Evolutionary conservation across 805 yeast species (phyloP).

Genomic region (Lipomyces orientalis): DNA sequence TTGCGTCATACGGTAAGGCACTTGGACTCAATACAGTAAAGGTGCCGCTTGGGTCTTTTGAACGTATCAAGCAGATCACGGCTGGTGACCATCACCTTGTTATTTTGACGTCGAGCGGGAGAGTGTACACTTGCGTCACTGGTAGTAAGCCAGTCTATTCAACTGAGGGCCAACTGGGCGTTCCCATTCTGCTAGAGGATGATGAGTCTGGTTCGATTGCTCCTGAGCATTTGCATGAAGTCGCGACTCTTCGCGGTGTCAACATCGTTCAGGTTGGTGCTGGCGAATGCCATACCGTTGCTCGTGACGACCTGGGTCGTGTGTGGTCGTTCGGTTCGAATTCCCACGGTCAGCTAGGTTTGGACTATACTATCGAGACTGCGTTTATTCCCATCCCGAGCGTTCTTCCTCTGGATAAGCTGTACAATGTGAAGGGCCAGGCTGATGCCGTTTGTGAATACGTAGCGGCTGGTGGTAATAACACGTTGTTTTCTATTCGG

Average conservation of each 20-base stretch:
- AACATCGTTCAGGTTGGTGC: constrained; percentile 65
- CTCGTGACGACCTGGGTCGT: constrained; percentile 66
- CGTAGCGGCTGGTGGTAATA: constrained; percentile 73
- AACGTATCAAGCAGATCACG: constrained; percentile 58
- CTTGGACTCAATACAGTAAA: constrained; percentile 16
- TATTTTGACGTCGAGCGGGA: constrained; percentile 63
- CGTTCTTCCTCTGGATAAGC: constrained; percentile 52
- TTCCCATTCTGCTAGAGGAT: constrained; percentile 47
- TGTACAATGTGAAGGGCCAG: constrained; percentile 51
- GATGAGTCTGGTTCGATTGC: constrained; percentile 12
- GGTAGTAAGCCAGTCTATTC: constrained; percentile 50
- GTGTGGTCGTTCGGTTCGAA: constrained; percentile 90
- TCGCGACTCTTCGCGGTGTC: constrained; percentile 61
- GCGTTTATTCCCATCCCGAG: constrained; percentile 76
- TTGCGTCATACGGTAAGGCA: constrained; percentile 2
- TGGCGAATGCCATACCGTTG: constrained; percentile 77
- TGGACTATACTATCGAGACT: constrained; percentile 65
- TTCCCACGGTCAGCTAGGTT: constrained; percentile 82
- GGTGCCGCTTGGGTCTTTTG: constrained; percentile 49
- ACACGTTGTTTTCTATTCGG: constrained; percentile 55
- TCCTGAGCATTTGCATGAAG: constrained; percentile 52
- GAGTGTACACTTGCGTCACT: constrained; percentile 67
- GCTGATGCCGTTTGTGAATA: constrained; percentile 52
- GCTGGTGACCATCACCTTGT: constrained; percentile 74
- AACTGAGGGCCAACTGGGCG: constrained; percentile 81